Conservation (phyloP, 768 basidiomycete genomes). For the Hypholoma fasciculare region DNA sequence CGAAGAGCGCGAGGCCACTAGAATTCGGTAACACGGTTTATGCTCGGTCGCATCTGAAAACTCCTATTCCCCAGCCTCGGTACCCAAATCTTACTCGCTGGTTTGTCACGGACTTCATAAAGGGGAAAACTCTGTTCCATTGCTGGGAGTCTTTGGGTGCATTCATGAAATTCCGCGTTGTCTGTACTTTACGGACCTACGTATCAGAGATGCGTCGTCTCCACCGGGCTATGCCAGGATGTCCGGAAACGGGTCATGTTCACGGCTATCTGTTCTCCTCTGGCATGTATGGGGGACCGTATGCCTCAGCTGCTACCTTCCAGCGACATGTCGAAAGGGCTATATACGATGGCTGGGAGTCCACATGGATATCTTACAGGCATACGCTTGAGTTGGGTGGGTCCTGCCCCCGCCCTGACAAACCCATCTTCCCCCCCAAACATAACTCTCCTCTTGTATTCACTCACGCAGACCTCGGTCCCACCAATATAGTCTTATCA, state of each 20-base stretch:
- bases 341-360: neutral
- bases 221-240: neutral
- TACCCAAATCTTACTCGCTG: conserved; percentile 8
- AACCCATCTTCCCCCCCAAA: no score
- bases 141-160: conserved; percentile 23
- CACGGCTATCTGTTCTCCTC: neutral
- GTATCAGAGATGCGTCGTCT: conserved; percentile 22
- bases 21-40: conserved; percentile 1
- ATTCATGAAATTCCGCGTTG: conserved; percentile 21
- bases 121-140: conserved; percentile 20
- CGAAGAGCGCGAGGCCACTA: neutral
- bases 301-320: neutral
- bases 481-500: conserved; percentile 24
- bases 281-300: neutral
- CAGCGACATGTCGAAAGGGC: neutral
- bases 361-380: no score
- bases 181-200: conserved; percentile 26
- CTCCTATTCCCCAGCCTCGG: conserved; percentile 7
- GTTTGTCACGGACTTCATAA: conserved; percentile 26
- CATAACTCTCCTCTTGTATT: conserved; percentile 14
- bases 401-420: no score
- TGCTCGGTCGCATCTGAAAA: conserved; percentile 7
- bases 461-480: conserved; percentile 27
- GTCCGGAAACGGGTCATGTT: neutral
- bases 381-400: no score